These are phyloP conservation scores for Solanum appendiculatum DNA, from an alignment of 257 asterid species.

Conservation along the genomic window DNA sequence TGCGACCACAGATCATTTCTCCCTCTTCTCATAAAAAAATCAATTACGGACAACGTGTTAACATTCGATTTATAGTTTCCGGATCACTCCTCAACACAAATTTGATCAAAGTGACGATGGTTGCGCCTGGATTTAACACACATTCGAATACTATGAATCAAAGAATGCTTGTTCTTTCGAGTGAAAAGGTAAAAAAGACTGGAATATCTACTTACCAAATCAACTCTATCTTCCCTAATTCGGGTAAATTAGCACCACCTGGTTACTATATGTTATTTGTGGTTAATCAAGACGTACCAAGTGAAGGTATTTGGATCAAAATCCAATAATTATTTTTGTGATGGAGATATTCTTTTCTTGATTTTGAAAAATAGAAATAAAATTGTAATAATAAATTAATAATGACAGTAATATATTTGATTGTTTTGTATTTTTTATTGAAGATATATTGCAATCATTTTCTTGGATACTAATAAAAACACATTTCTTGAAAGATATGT, in stretches of 20 bases:
- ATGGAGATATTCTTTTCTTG: not conserved
- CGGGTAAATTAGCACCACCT: not conserved
- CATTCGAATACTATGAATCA: constrained; percentile 43
- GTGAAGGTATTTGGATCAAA: constrained; percentile 33
- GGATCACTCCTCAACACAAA: not conserved
- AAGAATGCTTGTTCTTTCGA: constrained; percentile 13
- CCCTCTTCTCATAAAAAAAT: not conserved
- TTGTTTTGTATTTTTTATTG: not conserved
- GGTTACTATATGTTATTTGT: constrained; percentile 2
- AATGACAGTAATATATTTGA: not conserved
- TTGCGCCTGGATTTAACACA: constrained; percentile 28
- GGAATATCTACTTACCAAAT: constrained; percentile 1
- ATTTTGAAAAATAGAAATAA: not conserved
- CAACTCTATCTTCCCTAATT: not conserved
- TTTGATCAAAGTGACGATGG: constrained; percentile 19
- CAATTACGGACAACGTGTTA: not conserved
- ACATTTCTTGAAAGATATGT: not conserved
- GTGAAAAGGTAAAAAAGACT: not conserved
- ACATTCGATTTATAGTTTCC: not conserved
- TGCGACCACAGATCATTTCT: constrained; percentile 16
- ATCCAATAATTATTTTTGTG: constrained; percentile 2
- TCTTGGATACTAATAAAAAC: not conserved
- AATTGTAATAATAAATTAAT: not conserved
- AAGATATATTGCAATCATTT: not conserved
- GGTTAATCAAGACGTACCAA: constrained; percentile 19